Percentiles rank a stretch among this genome's conserved stretches.
Conservation (phyloP, 345 rosid species). For the Toxicodendron radicans region DNA sequence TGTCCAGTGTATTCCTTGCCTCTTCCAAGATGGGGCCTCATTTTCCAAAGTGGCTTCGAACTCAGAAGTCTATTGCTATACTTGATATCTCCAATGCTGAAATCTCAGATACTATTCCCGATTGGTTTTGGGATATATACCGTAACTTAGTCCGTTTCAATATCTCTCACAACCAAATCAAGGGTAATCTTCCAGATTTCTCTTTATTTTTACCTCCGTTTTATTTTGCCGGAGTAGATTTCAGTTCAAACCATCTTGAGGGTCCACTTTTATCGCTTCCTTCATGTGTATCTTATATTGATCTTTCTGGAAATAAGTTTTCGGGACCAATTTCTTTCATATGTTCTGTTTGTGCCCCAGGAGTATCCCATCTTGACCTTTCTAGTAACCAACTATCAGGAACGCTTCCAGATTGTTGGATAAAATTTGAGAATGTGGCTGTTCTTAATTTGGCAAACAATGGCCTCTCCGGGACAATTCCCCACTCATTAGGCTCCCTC, state of each 20-base stretch:
- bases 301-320: constrained; percentile 23
- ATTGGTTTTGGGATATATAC: too few species aligned
- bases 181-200: too few species aligned
- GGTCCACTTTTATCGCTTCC: too few species aligned
- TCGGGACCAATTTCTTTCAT: constrained; percentile 31
- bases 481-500: constrained; percentile 26
- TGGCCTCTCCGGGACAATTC: constrained; percentile 22
- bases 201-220: too few species aligned
- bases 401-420: constrained; percentile 26
- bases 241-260: too few species aligned
- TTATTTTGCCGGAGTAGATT: too few species aligned
- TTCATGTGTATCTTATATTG: too few species aligned
- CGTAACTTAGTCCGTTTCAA: too few species aligned
- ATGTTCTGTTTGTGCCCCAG: constrained; percentile 8
- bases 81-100: too few species aligned
- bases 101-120: too few species aligned
- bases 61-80: too few species aligned
- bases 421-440: neutral
- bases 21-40: constrained; percentile 24
- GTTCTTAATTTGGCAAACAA: constrained; percentile 23
- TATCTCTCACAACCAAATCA: too few species aligned
- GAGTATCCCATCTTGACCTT: constrained; percentile 35
- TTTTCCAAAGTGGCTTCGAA: neutral
- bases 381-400: constrained; percentile 35
- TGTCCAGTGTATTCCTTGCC: constrained; percentile 5